These are phyloP conservation scores for Pestalotiopsis sp. DNA, from an alignment of 2,329 filamentous ascomycete species.

Conservation along the genomic window DNA sequence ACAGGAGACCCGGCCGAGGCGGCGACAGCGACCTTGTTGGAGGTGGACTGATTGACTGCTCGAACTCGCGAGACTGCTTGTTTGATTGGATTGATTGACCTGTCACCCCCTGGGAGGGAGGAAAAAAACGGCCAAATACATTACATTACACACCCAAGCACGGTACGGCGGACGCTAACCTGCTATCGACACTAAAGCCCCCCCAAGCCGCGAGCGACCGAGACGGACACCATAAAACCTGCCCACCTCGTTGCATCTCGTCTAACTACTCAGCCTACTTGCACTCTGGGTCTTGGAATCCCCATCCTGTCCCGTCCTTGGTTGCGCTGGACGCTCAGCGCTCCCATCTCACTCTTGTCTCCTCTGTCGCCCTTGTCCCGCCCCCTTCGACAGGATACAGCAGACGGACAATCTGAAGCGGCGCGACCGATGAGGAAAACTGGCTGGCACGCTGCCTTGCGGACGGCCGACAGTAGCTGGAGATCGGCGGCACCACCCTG, in stretches of 20 bases:
- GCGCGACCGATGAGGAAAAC: conserved; percentile 5
- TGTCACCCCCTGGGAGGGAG: no score
- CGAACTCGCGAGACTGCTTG: not conserved
- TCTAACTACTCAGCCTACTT: not conserved
- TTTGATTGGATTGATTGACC: no score
- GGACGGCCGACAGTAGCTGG: conserved; percentile 9
- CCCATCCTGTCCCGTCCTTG: not conserved
- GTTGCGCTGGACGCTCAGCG: not conserved
- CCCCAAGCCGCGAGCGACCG: not conserved
- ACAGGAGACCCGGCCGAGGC: not conserved
- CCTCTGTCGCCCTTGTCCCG: not conserved
- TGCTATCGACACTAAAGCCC: not conserved
- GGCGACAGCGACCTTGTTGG: not conserved
- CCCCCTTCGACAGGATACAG: not conserved
- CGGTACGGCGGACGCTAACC: not conserved
- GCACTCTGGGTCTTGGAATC: not conserved
- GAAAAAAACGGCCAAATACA: no score
- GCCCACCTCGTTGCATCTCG: not conserved
- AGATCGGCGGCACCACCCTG: conserved; percentile 9
- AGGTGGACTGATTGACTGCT: not conserved
- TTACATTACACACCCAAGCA: not conserved
- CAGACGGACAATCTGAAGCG: not conserved
- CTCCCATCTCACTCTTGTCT: not conserved
- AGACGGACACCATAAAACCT: not conserved
- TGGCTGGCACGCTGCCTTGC: conserved; percentile 2